Conservation (phyloP, 768 basidiomycete species). For the Lanmaoa pseudosensibilis region DNA sequence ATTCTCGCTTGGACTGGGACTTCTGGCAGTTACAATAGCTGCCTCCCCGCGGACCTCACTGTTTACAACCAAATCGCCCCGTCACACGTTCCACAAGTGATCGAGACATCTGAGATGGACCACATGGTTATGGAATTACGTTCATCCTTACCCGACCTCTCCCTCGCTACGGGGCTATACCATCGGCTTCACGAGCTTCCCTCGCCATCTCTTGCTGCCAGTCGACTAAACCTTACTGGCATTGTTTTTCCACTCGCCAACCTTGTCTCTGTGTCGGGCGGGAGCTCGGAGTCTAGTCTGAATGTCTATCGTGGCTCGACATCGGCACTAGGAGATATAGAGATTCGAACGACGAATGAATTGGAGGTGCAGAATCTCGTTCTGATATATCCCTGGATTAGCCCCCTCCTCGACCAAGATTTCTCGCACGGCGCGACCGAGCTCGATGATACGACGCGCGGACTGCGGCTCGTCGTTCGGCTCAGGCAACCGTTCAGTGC, state of each 20-base stretch:
- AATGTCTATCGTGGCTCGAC: not conserved
- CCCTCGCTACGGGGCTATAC: not conserved
- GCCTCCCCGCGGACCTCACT: not conserved
- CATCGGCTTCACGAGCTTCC: not conserved
- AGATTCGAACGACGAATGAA: slow-evolving; percentile 1
- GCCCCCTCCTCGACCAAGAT: not conserved
- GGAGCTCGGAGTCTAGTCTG: not conserved
- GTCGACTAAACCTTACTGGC: slow-evolving; percentile 5
- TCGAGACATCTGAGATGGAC: not conserved
- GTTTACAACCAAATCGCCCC: not conserved
- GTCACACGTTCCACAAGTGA: not conserved
- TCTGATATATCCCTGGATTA: slow-evolving; percentile 12
- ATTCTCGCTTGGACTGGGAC: slow-evolving; percentile 12
- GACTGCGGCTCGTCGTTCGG: slow-evolving; percentile 1
- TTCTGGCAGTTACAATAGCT: not conserved
- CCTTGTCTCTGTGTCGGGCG: not conserved
- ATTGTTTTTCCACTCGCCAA: not conserved
- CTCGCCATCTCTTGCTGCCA: not conserved
- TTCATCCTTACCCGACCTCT: not conserved
- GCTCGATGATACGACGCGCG: not conserved
- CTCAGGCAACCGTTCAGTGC: not conserved
- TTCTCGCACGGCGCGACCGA: not conserved
- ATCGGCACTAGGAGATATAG: not conserved
- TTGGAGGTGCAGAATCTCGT: not conserved
- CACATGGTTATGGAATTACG: not conserved